phyloP scores from a whole-genome alignment of 2,329 filamentous ascomycete genomes.

The Ophiobolus disseminans region DNA sequence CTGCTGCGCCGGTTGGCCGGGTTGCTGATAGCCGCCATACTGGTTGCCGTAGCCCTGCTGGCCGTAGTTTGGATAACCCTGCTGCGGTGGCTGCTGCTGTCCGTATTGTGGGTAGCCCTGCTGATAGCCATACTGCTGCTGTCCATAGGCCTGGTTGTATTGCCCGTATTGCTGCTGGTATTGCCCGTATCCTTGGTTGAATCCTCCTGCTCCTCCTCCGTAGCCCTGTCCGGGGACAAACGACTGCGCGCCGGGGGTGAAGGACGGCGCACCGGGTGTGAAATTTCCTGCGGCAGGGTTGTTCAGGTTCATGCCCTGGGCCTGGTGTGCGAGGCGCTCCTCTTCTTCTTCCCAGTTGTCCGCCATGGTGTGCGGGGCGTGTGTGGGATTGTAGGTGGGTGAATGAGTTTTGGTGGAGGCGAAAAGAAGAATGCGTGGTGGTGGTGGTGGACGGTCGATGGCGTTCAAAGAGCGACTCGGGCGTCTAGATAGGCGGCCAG shows the following conservation, averaged over 20 bases:
- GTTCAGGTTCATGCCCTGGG: slow-evolving; percentile 44
- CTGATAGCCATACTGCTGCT: slow-evolving; percentile 49
- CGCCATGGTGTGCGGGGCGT: slow-evolving; percentile 66
- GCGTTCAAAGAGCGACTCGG: slow-evolving; percentile 12
- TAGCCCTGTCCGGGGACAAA: slow-evolving; percentile 78
- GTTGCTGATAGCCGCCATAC: slow-evolving; percentile 56
- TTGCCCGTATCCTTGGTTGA: slow-evolving; percentile 47
- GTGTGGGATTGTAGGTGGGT: slow-evolving; percentile 8
- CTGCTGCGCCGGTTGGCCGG: slow-evolving; percentile 50
- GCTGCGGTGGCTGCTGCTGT: slow-evolving; percentile 24
- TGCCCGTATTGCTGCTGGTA: slow-evolving; percentile 59
- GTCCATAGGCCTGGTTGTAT: slow-evolving; percentile 55
- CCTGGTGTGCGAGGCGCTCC: slow-evolving; percentile 75
- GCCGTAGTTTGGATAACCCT: slow-evolving; percentile 11
- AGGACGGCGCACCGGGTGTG: slow-evolving; percentile 71
- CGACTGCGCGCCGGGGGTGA: slow-evolving; percentile 73
- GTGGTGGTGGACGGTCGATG: background rate
- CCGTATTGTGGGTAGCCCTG: slow-evolving; percentile 27
- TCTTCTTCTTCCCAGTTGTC: slow-evolving; percentile 96
- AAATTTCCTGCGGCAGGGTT: slow-evolving; percentile 54
- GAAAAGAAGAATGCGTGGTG: slow-evolving; percentile 1
- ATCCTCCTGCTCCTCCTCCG: slow-evolving; percentile 42
- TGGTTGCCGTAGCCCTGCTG: slow-evolving; percentile 35
- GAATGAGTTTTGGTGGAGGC: slow-evolving; percentile 7
- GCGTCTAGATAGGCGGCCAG: slow-evolving; percentile 11